These are phyloP conservation scores for Rehmannia glutinosa DNA, from an alignment of 257 asterid genomes.

Conservation along the genomic window DNA sequence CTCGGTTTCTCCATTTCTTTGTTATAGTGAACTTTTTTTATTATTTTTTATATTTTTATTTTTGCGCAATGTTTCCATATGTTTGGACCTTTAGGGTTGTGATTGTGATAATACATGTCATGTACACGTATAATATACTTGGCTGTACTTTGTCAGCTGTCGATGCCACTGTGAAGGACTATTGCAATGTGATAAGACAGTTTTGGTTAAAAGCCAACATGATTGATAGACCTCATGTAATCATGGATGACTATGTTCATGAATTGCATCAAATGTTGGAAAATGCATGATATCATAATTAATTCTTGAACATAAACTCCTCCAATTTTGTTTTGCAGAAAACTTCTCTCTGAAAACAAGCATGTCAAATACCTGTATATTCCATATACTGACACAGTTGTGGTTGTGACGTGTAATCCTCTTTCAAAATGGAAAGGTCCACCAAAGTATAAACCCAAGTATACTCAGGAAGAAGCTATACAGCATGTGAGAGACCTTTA, in stretches of 20 bases:
- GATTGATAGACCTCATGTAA: background rate
- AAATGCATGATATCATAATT: background rate
- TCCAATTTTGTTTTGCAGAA: conserved; percentile 48
- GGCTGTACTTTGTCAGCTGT: too few relatives aligned
- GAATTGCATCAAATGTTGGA: background rate
- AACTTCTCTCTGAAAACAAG: conserved; percentile 83
- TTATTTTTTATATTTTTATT: too few relatives aligned
- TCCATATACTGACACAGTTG: conserved; percentile 90
- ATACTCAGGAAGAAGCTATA: conserved; percentile 72
- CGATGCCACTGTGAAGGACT: too few relatives aligned
- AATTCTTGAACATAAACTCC: background rate
- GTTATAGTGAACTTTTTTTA: too few relatives aligned
- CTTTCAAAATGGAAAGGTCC: conserved; percentile 67
- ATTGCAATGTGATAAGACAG: too few relatives aligned
- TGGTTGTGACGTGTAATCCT: conserved; percentile 91
- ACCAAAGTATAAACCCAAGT: conserved; percentile 67
- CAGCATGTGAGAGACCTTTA: conserved; percentile 73
- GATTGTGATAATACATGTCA: too few relatives aligned
- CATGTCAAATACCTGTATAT: conserved; percentile 86
- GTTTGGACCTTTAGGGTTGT: too few relatives aligned
- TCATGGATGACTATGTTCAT: background rate
- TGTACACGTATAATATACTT: too few relatives aligned
- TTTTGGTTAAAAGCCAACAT: too few relatives aligned
- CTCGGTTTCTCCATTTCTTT: too few relatives aligned
- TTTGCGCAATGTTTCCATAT: too few relatives aligned